These are phyloP conservation scores for Phialophora expanda DNA, from an alignment of 2,329 filamentous ascomycete genomes.

Conservation along the genomic window DNA sequence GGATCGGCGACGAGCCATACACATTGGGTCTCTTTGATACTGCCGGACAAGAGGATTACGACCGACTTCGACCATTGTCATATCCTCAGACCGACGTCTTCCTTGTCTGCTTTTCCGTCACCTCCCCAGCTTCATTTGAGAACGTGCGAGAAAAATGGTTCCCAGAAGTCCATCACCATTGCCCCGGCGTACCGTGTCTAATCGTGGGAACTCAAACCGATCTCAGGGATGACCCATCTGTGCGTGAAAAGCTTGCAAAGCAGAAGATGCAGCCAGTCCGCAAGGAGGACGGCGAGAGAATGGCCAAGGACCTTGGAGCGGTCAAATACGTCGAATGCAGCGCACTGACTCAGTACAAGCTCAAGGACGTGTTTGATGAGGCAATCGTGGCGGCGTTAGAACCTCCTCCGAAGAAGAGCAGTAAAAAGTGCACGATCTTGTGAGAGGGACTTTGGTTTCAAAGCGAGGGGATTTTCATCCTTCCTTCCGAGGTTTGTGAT, in stretches of 20 bases:
- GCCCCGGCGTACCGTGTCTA: slow-evolving; percentile 93
- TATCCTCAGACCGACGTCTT: slow-evolving; percentile 99
- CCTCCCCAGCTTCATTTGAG: slow-evolving; percentile 95
- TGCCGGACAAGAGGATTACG: slow-evolving; percentile 98
- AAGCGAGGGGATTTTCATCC: slow-evolving; percentile 10
- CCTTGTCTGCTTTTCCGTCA: slow-evolving; percentile 98
- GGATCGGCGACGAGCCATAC: slow-evolving; percentile 99
- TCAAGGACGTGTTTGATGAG: slow-evolving; percentile 98
- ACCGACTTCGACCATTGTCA: slow-evolving; percentile 91
- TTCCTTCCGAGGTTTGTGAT: slow-evolving; percentile 32
- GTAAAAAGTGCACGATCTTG: slow-evolving; percentile 72
- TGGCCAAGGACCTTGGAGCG: slow-evolving; percentile 96
- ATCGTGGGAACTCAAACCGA: slow-evolving; percentile 98
- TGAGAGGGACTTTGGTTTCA: slow-evolving; percentile 48
- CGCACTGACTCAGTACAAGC: slow-evolving; percentile 94
- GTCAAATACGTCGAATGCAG: slow-evolving; percentile 99
- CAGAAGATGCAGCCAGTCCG: slow-evolving; percentile 95
- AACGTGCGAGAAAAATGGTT: slow-evolving; percentile 99
- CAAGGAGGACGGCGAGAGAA: slow-evolving; percentile 90
- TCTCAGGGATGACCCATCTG: slow-evolving; percentile 84
- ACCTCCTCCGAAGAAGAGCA: slow-evolving; percentile 80
- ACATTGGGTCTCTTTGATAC: slow-evolving; percentile 98
- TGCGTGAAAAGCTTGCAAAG: slow-evolving; percentile 88
- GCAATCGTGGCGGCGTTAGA: slow-evolving; percentile 95
- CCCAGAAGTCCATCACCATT: slow-evolving; percentile 97